Conservation (phyloP, 2,329 filamentous ascomycete species). For the Ascochyta clinopodiicola region DNA sequence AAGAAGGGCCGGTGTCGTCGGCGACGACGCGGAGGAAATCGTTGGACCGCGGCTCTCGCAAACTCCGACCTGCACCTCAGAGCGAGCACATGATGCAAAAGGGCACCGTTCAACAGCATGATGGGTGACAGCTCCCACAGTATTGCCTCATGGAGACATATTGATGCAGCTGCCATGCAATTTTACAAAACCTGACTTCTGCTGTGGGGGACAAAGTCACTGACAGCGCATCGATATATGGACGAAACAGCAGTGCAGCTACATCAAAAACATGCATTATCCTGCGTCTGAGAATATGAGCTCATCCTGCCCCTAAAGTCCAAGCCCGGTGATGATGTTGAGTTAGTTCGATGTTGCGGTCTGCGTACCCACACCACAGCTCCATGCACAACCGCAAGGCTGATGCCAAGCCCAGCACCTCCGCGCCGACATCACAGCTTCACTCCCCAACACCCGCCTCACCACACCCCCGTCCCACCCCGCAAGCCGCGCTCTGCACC, state of each 20-base stretch:
- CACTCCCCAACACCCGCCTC: constrained; percentile 18
- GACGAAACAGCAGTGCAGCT: background rate
- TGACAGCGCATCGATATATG: background rate
- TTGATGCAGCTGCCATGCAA: background rate
- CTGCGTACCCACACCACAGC: background rate
- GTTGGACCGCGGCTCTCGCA: constrained; percentile 5
- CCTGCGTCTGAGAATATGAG: no score
- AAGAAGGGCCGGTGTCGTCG: constrained; percentile 2
- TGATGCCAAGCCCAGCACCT: constrained; percentile 27
- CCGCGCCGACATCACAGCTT: constrained; percentile 30
- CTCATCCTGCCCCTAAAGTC: no score
- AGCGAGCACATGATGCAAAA: background rate
- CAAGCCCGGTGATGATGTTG: no score
- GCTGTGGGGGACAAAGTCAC: background rate
- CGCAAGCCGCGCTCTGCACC: constrained; percentile 18
- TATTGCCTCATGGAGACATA: background rate
- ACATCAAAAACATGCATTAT: no score
- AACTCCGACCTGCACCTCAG: constrained; percentile 5
- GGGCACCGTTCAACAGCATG: background rate
- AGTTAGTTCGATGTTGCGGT: no score
- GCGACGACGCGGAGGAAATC: constrained; percentile 6
- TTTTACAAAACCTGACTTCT: background rate
- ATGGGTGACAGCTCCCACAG: background rate
- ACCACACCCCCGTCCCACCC: constrained; percentile 21
- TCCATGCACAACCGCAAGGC: constrained; percentile 2